Conservation (phyloP, 2,329 filamentous ascomycete species). For the Blumeria hordei region DNA sequence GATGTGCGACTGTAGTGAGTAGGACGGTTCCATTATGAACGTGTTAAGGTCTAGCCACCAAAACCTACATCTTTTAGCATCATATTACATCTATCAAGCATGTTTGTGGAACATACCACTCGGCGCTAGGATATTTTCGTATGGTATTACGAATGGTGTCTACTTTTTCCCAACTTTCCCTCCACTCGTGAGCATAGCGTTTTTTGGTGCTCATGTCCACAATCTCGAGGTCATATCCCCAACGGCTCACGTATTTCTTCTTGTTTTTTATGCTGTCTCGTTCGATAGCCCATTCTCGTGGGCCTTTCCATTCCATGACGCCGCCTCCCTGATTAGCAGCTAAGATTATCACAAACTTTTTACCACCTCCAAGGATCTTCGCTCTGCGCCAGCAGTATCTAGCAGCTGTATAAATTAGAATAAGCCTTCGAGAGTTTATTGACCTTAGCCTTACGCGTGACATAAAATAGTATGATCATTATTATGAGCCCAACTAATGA, state of each 20-base stretch:
- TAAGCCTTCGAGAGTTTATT: slow-evolving; percentile 3
- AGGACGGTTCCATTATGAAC: slow-evolving; percentile 87
- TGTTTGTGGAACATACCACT: slow-evolving; percentile 45
- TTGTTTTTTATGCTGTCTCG: slow-evolving; percentile 92
- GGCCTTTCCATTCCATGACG: slow-evolving; percentile 98
- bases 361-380: slow-evolving; percentile 53
- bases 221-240: slow-evolving; percentile 91
- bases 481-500: slow-evolving; percentile 34
- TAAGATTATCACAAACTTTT: slow-evolving; percentile 80
- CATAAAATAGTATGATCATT: slow-evolving; percentile 40
- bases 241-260: slow-evolving; percentile 58
- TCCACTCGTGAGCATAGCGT: slow-evolving; percentile 94
- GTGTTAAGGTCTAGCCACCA: slow-evolving; percentile 99
- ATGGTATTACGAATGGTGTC: slow-evolving; percentile 75
- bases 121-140: slow-evolving; percentile 81
- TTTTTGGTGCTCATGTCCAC: slow-evolving; percentile 99
- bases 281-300: slow-evolving; percentile 94
- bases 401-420: slow-evolving; percentile 11
- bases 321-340: slow-evolving; percentile 87
- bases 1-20: slow-evolving; percentile 73
- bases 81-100: not conserved
- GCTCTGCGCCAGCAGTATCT: slow-evolving; percentile 44
- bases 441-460: slow-evolving; percentile 38
- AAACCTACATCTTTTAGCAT: slow-evolving; percentile 41
- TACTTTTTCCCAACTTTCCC: slow-evolving; percentile 98